Base-by-base conservation (phyloP, 257 asterid genomes). In the Nicotiana otophora region DNA sequence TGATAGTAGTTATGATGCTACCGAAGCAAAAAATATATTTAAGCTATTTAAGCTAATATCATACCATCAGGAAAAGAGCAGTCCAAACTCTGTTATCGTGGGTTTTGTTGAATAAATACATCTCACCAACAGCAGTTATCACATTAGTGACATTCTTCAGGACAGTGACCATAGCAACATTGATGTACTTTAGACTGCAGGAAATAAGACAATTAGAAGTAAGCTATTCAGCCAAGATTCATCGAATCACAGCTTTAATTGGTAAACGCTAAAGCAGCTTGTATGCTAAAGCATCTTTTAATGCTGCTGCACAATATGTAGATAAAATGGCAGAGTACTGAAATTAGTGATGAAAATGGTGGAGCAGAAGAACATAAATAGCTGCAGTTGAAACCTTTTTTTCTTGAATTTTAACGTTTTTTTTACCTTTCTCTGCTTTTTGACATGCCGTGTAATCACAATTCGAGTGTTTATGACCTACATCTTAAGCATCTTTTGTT, bases 141-240 rank as follows among this genome's bases (percentile, higher is more conserved):
- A 94, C 99, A 87, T 96, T 96, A 70, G 99, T 94, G 61, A 93
- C 95, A 82, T 96, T 96, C 98, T 96, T 96, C 88, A 96, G 90
- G 92, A 94, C 97, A n/a, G 99, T 96, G 81, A 96, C 98, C 99
- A 96, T 96, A 78, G 99, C 98, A 68, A 96, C 98, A 26, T 96
- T 94, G 77, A 96, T 94, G 90, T 96, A 93, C 82, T 89, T 91
- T 77, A 96, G 88, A 88, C 99, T 96, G 96, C 93, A 82, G 82
- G 60, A 83, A 81, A 34, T 82, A 39, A 75, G 17, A 75, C 63
- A 75, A 75, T 51, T 75, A 28, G 1, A 75, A 75, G 64, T 28
- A 51, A 75, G 64, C 5, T 58, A 58, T 75, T 75, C 63, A 26
- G 61, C 39, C 64, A 75, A 28, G 64, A 11, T 53, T 28, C 28